Percentiles rank a stretch among this genome's conserved stretches.
Conservation (phyloP, 805 yeast genomes). For the Metschnikowia gelsemii region DNA sequence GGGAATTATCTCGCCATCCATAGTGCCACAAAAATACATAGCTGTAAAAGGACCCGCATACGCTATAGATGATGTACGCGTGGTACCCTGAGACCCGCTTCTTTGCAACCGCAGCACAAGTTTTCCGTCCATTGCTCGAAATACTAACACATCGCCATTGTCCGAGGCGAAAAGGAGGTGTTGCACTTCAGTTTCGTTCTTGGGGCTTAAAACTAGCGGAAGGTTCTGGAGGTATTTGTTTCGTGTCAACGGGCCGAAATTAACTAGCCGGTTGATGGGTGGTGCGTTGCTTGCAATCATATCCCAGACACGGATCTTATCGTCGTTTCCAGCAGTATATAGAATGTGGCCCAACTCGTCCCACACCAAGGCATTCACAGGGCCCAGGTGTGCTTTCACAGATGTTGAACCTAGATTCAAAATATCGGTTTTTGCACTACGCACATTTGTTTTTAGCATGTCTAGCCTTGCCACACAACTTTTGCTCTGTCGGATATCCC, state of each 20-base stretch:
- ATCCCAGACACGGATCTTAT: constrained; percentile 78
- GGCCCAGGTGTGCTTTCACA: constrained; percentile 70
- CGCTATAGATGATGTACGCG: constrained; percentile 53
- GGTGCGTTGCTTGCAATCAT: constrained; percentile 40
- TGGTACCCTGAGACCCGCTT: constrained; percentile 38
- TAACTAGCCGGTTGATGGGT: constrained; percentile 59
- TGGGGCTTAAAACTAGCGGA: constrained; percentile 53
- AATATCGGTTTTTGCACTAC: constrained; percentile 12
- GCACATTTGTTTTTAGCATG: constrained; percentile 44
- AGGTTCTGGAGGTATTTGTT: constrained; percentile 53
- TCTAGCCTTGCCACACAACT: constrained; percentile 67
- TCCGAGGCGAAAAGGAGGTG: constrained; percentile 72
- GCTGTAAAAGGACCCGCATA: constrained; percentile 45
- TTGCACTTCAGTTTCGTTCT: constrained; percentile 53
- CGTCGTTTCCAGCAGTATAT: constrained; percentile 75
- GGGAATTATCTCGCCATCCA: constrained; percentile 60
- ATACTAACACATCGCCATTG: constrained; percentile 65
- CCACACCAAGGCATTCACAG: constrained; percentile 81
- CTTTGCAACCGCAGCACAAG: constrained; percentile 56
- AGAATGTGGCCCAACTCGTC: constrained; percentile 61
- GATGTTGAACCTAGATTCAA: constrained; percentile 32
- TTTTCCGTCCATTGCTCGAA: constrained; percentile 59
- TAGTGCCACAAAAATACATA: constrained; percentile 58
- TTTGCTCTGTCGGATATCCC: constrained; percentile 79
- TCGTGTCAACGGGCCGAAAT: constrained; percentile 76